Evolutionary conservation across 441 rosid genomes (phyloP).

Genomic region (Rhodomyrtus psidioides): DNA sequence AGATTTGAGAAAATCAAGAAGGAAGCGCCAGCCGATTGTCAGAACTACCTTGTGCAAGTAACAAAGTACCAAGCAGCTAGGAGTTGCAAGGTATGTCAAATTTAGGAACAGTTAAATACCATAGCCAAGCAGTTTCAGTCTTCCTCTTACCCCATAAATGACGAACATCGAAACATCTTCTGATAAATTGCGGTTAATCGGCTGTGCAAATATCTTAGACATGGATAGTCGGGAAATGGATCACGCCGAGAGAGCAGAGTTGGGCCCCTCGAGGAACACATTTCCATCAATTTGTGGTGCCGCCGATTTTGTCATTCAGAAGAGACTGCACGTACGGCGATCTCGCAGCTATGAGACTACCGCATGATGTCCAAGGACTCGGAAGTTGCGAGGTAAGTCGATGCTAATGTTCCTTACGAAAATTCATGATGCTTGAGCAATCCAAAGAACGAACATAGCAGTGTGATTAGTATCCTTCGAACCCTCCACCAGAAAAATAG

Average conservation of each 20-base stretch:
- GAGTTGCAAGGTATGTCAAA: constrained; percentile 58
- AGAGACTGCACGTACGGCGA: constrained; percentile 84
- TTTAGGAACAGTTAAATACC: not conserved
- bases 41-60: constrained; percentile 74
- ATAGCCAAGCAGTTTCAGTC: not conserved
- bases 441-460: not conserved
- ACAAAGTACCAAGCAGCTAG: constrained; percentile 90
- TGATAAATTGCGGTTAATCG: not conserved
- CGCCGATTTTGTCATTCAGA: constrained; percentile 67
- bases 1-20: constrained; percentile 76
- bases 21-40: constrained; percentile 75
- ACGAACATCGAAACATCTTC: not conserved
- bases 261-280: constrained; percentile 93
- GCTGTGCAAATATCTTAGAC: constrained; percentile 27
- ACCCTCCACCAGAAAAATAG: not conserved
- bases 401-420: not conserved
- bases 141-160: not conserved
- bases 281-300: constrained; percentile 97
- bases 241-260: constrained; percentile 71
- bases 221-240: constrained; percentile 98
- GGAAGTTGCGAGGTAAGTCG: constrained; percentile 74
- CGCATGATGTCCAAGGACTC: constrained; percentile 80
- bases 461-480: not conserved
- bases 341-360: constrained; percentile 95
- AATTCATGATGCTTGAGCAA: not conserved